phyloP scores from a whole-genome alignment of 2,329 filamentous ascomycete genomes.

The Emmonsiellopsis sp. region DNA sequence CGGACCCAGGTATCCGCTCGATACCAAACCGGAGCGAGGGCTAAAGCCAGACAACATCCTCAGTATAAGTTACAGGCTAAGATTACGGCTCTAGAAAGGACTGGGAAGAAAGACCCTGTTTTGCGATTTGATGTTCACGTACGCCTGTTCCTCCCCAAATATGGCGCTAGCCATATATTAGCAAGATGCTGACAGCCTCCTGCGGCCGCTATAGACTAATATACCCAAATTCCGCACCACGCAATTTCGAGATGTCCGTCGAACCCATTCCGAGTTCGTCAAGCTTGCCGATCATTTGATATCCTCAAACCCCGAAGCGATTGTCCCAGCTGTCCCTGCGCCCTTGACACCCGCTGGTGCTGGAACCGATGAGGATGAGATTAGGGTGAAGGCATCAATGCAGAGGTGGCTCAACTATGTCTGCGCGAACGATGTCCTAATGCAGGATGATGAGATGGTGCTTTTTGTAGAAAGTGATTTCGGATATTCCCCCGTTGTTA shows the following conservation, averaged over 20 bases:
- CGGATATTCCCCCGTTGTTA: slow-evolving; percentile 90
- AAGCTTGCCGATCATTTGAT: slow-evolving; percentile 95
- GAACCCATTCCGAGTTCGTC: slow-evolving; percentile 88
- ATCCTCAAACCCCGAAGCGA: slow-evolving; percentile 91
- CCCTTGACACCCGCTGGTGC: slow-evolving; percentile 88
- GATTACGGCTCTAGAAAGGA: slow-evolving; percentile 85
- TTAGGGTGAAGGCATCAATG: slow-evolving; percentile 75
- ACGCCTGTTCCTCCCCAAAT: slow-evolving; percentile 30
- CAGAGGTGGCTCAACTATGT: slow-evolving; percentile 95
- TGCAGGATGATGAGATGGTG: slow-evolving; percentile 93
- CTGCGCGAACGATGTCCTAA: slow-evolving; percentile 83
- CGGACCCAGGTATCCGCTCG: slow-evolving; percentile 37
- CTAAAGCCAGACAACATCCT: slow-evolving; percentile 41
- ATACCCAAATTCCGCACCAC: slow-evolving; percentile 97
- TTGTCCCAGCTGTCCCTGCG: slow-evolving; percentile 92
- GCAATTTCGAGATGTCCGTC: slow-evolving; percentile 93
- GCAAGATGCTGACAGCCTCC: neutral
- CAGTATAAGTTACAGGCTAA: slow-evolving; percentile 86
- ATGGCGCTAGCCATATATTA: too few species aligned
- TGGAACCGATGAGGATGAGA: slow-evolving; percentile 92
- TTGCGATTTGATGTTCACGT: slow-evolving; percentile 95
- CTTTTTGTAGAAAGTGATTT: slow-evolving; percentile 99
- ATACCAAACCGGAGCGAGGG: slow-evolving; percentile 37
- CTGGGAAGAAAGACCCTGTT: slow-evolving; percentile 91
- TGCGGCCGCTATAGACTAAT: slow-evolving; percentile 61